Base-by-base conservation (phyloP, 2,329 filamentous ascomycete genomes). In the Colletotrichum sp. region DNA sequence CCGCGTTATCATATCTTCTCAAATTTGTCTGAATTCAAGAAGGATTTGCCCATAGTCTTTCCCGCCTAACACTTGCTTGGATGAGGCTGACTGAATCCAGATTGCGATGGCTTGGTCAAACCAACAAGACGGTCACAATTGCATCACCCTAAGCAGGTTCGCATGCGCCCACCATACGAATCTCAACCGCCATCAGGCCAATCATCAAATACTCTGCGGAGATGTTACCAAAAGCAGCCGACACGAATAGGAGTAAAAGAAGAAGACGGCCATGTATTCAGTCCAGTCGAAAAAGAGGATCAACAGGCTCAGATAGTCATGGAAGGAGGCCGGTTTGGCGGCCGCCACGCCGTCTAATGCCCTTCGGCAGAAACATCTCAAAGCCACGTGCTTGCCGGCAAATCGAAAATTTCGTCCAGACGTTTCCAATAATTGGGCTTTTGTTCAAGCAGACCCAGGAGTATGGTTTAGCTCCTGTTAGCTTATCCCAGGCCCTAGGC, bases 1-100 rank as follows among this genome's bases (percentile, higher is more conserved):
- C 92, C 92, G 92, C 91, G 87, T 87, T 86, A 88, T 84, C 78
- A 84, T 86, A 93, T 93, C 92, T 93, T 93, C 92, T 93, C 92
- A 91, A 89, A 82, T 77, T 81, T 87, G 83, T 92, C 90, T 92
- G 91, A 92, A 83, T 80, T 60, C 26, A 49, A 18, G n/a, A 39
- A n/a, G 9, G 30, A 30, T n/a, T 15, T 26, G 6, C 10, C 21
- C 24, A n/a, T 32, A 28, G n/a, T 39, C 8, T 21, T 21, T 26
- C 18, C 4, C 52, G 24, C 15, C 15, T n/a, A 7, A 60, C 28
- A 21, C 49, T 21, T 68, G 24, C 3, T 44, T 44, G 57, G 30
- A 32, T 15, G 6, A 34, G 12, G 15, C 68, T 70, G 18, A 70
- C 59, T 30, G 32, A 6, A 28, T 7, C 13, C 26, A 70, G 68